Evolutionary conservation across 2,329 filamentous ascomycete species (phyloP), one percentile per base, ranked within the genome.

Genomic region (Colletotrichum somersetense): DNA sequence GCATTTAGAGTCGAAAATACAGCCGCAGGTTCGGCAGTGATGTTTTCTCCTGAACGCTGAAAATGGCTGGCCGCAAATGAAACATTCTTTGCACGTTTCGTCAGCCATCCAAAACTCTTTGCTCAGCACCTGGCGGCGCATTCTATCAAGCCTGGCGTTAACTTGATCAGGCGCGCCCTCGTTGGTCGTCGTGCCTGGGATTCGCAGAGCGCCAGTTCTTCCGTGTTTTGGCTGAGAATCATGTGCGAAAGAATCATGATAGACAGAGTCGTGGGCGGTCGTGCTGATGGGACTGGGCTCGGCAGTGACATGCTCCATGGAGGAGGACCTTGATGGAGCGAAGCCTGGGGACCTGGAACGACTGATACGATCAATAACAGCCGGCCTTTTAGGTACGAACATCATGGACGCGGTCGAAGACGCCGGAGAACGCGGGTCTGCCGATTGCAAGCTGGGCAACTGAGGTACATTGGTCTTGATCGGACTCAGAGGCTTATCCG

Each of bases 61-160:
- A 78, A 99, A 99, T 2, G 93, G 89, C 71, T 94, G 92, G 56
- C 94, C 94, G 77, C 96, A 99, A 56, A 94, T 89, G 79, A 98
- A 99, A 78, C 96, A 99, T 77, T 98, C 96, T 79, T 97, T 98
- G 72, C 96, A 97, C 74, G 97, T 98, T 78, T 98, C 96, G 79
- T 99, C 96, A 72, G 95, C 93, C 96, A 99, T 99, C 96, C 96
- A 98, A 77, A 97, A 98, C 76, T 98, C 95, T 78, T 95, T 96
- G 80, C 93, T 97, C 57, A 98, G 84, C 10, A 99, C 91, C 78
- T 96, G 95, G 77, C 94, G 93, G 74, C 92, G 91, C 86, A 97
- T 92, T 76, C 93, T 91, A 62, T 90, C 89, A 8, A 92, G 83
- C 66, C 89, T 87, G 11, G 89, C 87, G 76, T 85, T 91, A 70